These are phyloP conservation scores for Fusarium sp. DNA, from an alignment of 2,329 filamentous ascomycete genomes.

Conservation along the genomic window DNA sequence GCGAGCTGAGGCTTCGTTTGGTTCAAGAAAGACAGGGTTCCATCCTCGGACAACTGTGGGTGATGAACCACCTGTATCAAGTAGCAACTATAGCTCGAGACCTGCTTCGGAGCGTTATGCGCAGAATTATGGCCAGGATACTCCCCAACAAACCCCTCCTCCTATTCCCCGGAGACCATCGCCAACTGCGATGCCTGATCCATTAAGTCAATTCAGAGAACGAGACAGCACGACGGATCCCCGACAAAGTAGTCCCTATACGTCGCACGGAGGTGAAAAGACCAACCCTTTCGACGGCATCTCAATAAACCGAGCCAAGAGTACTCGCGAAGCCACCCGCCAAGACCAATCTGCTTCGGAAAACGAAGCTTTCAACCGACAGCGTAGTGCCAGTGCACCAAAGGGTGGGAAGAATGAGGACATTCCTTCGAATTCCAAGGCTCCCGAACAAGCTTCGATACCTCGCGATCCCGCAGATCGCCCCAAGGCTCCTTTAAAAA, in stretches of 20 bases:
- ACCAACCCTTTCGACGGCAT: slow-evolving; percentile 68
- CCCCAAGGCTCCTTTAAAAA: slow-evolving; percentile 45
- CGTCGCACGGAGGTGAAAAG: slow-evolving; percentile 69
- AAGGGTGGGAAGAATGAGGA: slow-evolving; percentile 39
- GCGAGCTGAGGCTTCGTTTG: slow-evolving; percentile 68
- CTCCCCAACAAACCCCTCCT: slow-evolving; percentile 29
- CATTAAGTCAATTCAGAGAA: slow-evolving; percentile 62
- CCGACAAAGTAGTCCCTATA: slow-evolving; percentile 71
- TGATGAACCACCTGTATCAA: slow-evolving; percentile 66
- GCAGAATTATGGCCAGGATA: slow-evolving; percentile 26
- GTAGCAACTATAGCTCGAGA: slow-evolving; percentile 64
- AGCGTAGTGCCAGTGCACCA: slow-evolving; percentile 53
- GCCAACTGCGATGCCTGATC: slow-evolving; percentile 57
- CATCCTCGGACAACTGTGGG: slow-evolving; percentile 63
- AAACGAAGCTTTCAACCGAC: slow-evolving; percentile 41
- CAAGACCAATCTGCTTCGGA: slow-evolving; percentile 45
- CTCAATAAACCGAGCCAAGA: slow-evolving; percentile 61
- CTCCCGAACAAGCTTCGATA: slow-evolving; percentile 17
- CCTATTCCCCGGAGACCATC: slow-evolving; percentile 37
- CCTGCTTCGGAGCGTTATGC: slow-evolving; percentile 45
- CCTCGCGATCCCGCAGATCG: slow-evolving; percentile 37
- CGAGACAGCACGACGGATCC: slow-evolving; percentile 58
- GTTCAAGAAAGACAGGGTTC: slow-evolving; percentile 63
- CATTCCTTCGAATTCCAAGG: background rate
- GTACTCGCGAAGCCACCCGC: slow-evolving; percentile 57